Base-by-base conservation (phyloP, 2,329 filamentous ascomycete genomes). In the Epichloe sylvatica region DNA sequence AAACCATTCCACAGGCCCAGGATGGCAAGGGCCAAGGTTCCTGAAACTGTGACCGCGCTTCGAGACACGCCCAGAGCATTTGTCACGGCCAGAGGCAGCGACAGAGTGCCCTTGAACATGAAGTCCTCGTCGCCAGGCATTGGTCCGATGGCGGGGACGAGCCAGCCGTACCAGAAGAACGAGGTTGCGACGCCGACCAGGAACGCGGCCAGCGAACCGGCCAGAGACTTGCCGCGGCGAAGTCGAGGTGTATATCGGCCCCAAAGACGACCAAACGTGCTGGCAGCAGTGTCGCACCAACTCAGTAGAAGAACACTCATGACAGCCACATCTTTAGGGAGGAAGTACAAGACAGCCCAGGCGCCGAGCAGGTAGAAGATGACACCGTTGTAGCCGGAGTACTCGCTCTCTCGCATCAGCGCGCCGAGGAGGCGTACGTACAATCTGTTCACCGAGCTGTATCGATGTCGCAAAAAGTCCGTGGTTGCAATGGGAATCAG, bases 231-330 rank as follows among this genome's bases (percentile, higher is more conserved):
- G 40, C 90, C 90, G 54, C 77, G 77, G 53, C 92, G 80, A 49
- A 98, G 77, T 47, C 84, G 78, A 37, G 86, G 86, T 2, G 92
- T 98, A 63, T 96, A 90, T 54, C 84, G 79, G 40, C 92, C 92
- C 69, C 86, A 97, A 13, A 91, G 72, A 49, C 92, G 80, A 48
- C 92, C 92, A 62, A 98, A 90, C 0, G 92, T 98, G 63, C 85
- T 92, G 46, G 92, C 92, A 36, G 92, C 92, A 1, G 92, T 97
- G 65, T 98, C 92, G 68, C 92, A 98, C 92, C 92, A 98, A 62
- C 86, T 94, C 23, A 98, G 78, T 39, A 98, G 77, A 59, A 98
- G 73, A 41, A 97, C 84, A 53, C 85, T 83, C 73, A 97, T 84
- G 45, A 94, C 84, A 7, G 84, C 89, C 23, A 98, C 78, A 60